Percentiles rank a stretch among this genome's conserved stretches.
phyloP scores from a whole-genome alignment of 2,329 filamentous ascomycete species.

The Onygenales sp. region DNA sequence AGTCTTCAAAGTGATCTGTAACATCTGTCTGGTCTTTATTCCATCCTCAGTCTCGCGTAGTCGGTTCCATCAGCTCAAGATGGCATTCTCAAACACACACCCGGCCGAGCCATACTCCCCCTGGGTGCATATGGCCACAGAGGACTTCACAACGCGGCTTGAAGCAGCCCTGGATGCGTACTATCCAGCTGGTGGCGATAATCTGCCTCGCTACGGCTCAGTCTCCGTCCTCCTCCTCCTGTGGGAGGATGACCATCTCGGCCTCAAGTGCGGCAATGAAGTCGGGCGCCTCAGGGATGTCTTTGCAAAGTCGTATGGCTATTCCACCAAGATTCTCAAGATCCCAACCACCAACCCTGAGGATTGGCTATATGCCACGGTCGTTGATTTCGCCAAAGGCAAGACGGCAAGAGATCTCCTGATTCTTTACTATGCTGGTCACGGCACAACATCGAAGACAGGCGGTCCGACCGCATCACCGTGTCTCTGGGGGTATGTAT shows the following conservation, averaged over 20 bases:
- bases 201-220: neutral
- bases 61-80: too few species aligned
- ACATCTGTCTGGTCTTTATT: too few species aligned
- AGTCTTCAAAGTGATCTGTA: too few species aligned
- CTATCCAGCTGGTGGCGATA: neutral
- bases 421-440: neutral
- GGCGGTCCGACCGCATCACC: neutral
- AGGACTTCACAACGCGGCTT: neutral
- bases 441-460: neutral
- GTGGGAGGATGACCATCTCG: slow-evolving; percentile 3
- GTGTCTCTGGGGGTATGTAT: neutral
- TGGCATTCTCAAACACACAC: too few species aligned
- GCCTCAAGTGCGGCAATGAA: neutral
- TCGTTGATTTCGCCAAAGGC: neutral
- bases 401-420: neutral
- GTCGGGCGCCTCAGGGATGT: neutral
- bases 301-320: neutral
- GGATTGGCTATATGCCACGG: neutral
- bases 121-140: too few species aligned
- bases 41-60: too few species aligned
- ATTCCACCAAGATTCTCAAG: slow-evolving; percentile 1
- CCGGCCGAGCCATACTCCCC: too few species aligned
- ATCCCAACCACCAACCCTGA: neutral
- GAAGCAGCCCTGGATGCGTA: neutral
- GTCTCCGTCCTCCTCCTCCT: slow-evolving; percentile 2